Conservation (phyloP, 2,329 filamentous ascomycete species). For the Neofusicoccum laricinum region DNA sequence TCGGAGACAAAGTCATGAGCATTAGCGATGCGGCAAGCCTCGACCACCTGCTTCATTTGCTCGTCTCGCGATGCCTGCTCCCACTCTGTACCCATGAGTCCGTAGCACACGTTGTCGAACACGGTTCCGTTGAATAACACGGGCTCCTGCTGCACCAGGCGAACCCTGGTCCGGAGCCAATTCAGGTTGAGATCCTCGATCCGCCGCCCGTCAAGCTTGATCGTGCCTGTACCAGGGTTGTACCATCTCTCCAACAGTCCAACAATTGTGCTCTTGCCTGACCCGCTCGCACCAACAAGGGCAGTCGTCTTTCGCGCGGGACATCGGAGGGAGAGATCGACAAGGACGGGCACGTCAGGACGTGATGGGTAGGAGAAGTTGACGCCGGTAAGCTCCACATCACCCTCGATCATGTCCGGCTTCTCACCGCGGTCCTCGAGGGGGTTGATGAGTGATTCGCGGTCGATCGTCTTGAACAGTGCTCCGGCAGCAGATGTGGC, state of each 20-base stretch:
- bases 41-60: slow-evolving; percentile 62
- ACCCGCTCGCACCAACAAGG: slow-evolving; percentile 89
- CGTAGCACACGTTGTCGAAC: slow-evolving; percentile 84
- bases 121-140: slow-evolving; percentile 88
- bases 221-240: slow-evolving; percentile 74
- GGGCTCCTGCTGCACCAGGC: slow-evolving; percentile 90
- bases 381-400: slow-evolving; percentile 74
- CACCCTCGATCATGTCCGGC: slow-evolving; percentile 26
- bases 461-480: slow-evolving; percentile 26
- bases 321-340: slow-evolving; percentile 73
- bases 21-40: slow-evolving; percentile 89
- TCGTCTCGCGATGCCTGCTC: slow-evolving; percentile 26
- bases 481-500: slow-evolving; percentile 33
- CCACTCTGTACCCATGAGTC: slow-evolving; percentile 50
- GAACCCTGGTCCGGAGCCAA: slow-evolving; percentile 90
- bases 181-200: slow-evolving; percentile 78
- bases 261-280: slow-evolving; percentile 91
- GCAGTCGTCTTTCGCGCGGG: slow-evolving; percentile 91
- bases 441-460: slow-evolving; percentile 5
- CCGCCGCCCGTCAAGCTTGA: slow-evolving; percentile 77
- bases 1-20: slow-evolving; percentile 85
- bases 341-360: slow-evolving; percentile 85
- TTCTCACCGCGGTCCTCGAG: slow-evolving; percentile 22
- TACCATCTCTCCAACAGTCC: slow-evolving; percentile 94
- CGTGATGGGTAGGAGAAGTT: slow-evolving; percentile 95